Evolutionary conservation across 495 filamentous ascomycete species (phyloP).

Genomic region (Talaromyces wortmannii): DNA sequence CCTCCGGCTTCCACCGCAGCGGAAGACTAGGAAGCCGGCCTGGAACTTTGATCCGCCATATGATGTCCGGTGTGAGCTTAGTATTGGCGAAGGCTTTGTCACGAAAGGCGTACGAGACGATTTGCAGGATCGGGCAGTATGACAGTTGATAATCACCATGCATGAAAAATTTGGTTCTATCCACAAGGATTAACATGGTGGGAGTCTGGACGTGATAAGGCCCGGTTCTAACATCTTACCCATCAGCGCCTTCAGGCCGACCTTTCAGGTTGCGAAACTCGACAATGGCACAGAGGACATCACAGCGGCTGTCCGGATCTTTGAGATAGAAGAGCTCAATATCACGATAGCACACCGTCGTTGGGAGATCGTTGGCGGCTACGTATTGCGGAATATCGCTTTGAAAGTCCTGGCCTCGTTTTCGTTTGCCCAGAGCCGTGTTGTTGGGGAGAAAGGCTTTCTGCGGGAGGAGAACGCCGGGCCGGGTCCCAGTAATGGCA

Average conservation of each 20-base stretch:
- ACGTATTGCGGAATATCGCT: constrained; percentile 1
- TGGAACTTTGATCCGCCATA: constrained; percentile 19
- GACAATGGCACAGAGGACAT: background rate
- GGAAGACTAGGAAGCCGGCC: constrained; percentile 13
- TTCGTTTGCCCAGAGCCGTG: constrained; percentile 3
- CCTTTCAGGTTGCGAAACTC: constrained; percentile 5
- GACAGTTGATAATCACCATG: constrained; percentile 21
- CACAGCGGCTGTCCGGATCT: background rate
- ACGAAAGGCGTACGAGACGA: constrained; percentile 20
- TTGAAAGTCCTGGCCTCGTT: background rate
- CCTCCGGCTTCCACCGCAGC: constrained; percentile 16
- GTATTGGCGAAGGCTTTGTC: constrained; percentile 19
- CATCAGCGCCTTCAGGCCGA: constrained; percentile 1
- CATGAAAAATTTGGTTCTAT: constrained; percentile 27
- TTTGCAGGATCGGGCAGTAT: constrained; percentile 23
- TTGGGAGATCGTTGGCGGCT: background rate
- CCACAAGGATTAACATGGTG: background rate
- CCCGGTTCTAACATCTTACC: background rate
- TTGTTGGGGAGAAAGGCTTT: constrained; percentile 10
- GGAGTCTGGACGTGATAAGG: background rate
- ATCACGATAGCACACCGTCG: constrained; percentile 1
- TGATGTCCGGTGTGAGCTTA: constrained; percentile 18
- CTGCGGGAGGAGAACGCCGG: constrained; percentile 18
- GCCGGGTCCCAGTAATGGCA: constrained; percentile 20
- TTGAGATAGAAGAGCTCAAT: constrained; percentile 4